A percentile compares a stretch with the other conserved stretches of the same genome.
Evolutionary conservation across 129 eudicot species (phyloP).

Genomic region (Heracleum sosnowskyi): DNA sequence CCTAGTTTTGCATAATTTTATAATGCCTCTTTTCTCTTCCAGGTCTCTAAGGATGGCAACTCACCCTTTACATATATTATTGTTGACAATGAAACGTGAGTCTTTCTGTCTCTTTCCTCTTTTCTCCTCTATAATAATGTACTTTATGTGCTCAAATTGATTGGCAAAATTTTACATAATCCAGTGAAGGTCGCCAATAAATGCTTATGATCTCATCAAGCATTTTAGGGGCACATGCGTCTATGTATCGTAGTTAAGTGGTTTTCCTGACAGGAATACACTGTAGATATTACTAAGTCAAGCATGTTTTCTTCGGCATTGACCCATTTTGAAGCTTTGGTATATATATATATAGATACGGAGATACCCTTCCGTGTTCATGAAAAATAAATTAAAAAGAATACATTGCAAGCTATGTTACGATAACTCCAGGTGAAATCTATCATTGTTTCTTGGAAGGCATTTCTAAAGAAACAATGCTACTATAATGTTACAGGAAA

Average conservation of each 20-base stretch:
- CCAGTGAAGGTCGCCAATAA: background rate
- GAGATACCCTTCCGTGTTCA: background rate
- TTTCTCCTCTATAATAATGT: background rate
- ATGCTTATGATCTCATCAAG: background rate
- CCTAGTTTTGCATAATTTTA: background rate
- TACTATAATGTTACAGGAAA: conserved; percentile 47
- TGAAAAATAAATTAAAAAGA: background rate
- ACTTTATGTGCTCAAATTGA: background rate
- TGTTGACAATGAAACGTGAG: conserved; percentile 86
- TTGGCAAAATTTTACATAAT: background rate
- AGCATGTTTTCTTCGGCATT: background rate
- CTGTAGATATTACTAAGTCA: background rate
- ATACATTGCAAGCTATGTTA: background rate
- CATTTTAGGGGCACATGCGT: background rate
- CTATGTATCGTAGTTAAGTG: background rate
- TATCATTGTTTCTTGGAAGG: background rate
- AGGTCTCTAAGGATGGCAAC: conserved; percentile 92
- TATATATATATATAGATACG: background rate
- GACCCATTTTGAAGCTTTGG: background rate
- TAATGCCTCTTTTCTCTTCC: background rate
- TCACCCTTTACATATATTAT: conserved; percentile 89
- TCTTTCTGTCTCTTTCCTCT: conserved; percentile 7
- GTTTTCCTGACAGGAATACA: background rate
- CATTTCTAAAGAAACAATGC: background rate
- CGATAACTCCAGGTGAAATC: background rate